Evolutionary conservation across 1,139 yeast genomes (phyloP), one percentile per base, ranked within the genome.

Genomic region (Candida labiduridarum): DNA sequence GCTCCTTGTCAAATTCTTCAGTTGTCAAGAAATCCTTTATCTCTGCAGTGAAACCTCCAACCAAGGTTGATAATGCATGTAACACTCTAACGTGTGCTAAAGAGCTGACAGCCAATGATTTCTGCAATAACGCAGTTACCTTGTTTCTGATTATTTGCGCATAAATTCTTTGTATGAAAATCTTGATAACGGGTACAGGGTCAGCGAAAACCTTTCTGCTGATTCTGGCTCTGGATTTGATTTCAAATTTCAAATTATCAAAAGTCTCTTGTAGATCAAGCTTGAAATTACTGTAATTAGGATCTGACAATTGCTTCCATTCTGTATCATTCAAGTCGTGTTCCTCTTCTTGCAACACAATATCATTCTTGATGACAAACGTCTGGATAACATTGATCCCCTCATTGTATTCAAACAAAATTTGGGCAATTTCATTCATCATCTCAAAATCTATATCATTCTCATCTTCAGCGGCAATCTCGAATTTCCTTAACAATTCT

Each of bases 351-450:
- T 76, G 77, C 10, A 48, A 14, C 6, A 58, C 50, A 53, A 87
- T 82, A 52, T 85, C 89, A 64, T 88, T 91, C 62, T 88, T 91
- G 62, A 84, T 85, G 41, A 91, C 90, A 68, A 89, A 92, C 48
- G 88, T 82, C 63, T 87, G 91, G 12, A 90, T 87, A 11, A 91
- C 95, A 52, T 86, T 85, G 4, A 83, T 78, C 9, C 97, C 97
- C 10, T 92, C 95, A 61, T 94, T 92, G 69, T 85, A 92, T 52
- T 85, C 89, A 49, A 85, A 80, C 48, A 92, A 72, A n/a, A 91
- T 82, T 47, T 82, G 82, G 0, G 97, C 91, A 36, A 89, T 83
- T 52, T 86, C 91, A 58, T 81, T 84, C 88, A 94, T 85, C 48
- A 82, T 82, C n/a, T 78, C 77, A 59, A 85, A 79, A 46, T 75